Base-by-base conservation (phyloP, 2,329 filamentous ascomycete species). In the Penicillium capsulatum region DNA sequence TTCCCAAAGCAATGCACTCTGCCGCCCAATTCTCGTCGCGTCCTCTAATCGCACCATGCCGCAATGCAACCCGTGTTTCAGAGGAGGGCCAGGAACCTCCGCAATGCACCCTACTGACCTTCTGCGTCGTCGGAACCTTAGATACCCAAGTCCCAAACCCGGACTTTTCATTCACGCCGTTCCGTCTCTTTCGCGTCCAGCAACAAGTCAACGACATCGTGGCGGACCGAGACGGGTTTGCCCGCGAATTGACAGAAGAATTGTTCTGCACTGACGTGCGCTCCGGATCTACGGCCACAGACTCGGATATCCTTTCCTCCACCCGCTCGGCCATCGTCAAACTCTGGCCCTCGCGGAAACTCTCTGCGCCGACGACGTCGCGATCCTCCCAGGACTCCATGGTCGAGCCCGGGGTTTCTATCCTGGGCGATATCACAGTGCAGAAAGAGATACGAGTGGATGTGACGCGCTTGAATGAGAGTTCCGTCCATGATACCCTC, bases 131-230 rank as follows among this genome's bases (percentile, higher is more conserved):
- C 29, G 74, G 81, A 13, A 77, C 77, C 1, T 77, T 85, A 17
- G 77, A 84, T 48, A 69, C 71, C 11, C 71, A 70, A 22, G 60
- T 76, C 7, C 65, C 67, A 2, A 72, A 73, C 15, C 65, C 73
- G 1, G 71, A 72, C 17, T 75, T 77, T 53, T 70, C 74, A 39
- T 83, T 83, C 48, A 70, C 76, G 1, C 80, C 83, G 0, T 65
- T 85, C 19, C 74, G 66, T 31, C 79, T 86, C 48, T 85, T 86
- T 67, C 80, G 77, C 48, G 69, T 76, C 6, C 80, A 81, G 42
- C 83, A 86, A 59, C 74, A 82, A 45, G 72, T 78, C 0, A 75
- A 80, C 50, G 68, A 72, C 17, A 71, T 71, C 43, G 69, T 73
- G 20, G 64, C 70, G 0, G 75, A 79, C 47, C 73, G 80, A 31